Evolutionary conservation across 1,139 yeast genomes (phyloP).

Genomic region (Protomyces macrosporus): DNA sequence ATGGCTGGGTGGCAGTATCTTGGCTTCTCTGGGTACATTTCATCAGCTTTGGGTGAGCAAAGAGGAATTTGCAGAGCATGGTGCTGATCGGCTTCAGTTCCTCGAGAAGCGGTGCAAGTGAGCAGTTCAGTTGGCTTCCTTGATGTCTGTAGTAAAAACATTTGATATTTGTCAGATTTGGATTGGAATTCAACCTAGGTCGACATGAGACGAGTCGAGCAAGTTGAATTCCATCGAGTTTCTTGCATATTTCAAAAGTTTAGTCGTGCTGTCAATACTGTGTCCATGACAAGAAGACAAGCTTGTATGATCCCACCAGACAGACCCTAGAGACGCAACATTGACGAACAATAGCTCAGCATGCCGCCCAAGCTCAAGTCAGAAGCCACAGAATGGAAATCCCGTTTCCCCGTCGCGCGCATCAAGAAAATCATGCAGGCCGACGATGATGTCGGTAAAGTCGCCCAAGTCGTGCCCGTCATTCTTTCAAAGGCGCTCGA

Average conservation of each 20-base stretch:
- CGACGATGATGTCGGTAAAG: constrained; percentile 97
- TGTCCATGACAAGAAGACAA: no score
- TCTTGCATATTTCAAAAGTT: no score
- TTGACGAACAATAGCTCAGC: not conserved
- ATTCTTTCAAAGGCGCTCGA: constrained; percentile 89
- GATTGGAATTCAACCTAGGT: not conserved
- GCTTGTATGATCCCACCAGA: no score
- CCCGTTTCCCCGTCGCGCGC: constrained; percentile 50
- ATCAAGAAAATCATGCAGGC: constrained; percentile 95
- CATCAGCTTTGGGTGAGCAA: constrained; percentile 92
- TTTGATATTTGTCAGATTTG: not conserved
- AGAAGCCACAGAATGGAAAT: constrained; percentile 25
- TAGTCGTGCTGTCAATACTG: no score
- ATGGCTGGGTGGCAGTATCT: constrained; percentile 94
- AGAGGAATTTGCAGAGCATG: constrained; percentile 86
- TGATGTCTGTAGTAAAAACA: not conserved
- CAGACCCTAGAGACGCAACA: no score
- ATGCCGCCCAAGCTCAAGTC: constrained; percentile 23
- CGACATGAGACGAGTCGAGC: no score
- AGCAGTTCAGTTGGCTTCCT: not conserved
- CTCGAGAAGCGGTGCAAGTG: constrained; percentile 42
- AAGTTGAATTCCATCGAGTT: no score
- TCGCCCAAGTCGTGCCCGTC: constrained; percentile 96
- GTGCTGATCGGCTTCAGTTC: constrained; percentile 51
- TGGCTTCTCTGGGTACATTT: constrained; percentile 89